phyloP scores from a whole-genome alignment of 805 yeast species.

The Jamesozyma piceae region DNA sequence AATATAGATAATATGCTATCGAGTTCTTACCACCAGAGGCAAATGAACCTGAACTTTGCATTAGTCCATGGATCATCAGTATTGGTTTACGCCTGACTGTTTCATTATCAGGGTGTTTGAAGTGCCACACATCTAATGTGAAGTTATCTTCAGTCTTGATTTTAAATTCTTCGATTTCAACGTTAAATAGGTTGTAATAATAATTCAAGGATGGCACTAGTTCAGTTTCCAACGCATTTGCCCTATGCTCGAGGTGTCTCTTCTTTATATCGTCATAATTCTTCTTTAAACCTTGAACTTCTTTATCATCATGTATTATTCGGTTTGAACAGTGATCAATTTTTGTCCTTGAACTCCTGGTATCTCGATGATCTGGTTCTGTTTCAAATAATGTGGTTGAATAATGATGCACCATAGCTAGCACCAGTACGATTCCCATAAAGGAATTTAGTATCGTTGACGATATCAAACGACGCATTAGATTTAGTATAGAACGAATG shows the following conservation, averaged over 20 bases:
- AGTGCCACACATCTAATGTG: slow-evolving; percentile 50
- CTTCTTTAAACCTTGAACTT: background rate
- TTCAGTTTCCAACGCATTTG: slow-evolving; percentile 17
- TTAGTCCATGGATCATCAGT: slow-evolving; percentile 72
- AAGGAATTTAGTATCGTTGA: slow-evolving; percentile 1
- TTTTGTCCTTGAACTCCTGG: slow-evolving; percentile 4
- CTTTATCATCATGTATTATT: slow-evolving; percentile 4
- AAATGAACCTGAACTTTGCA: slow-evolving; percentile 81
- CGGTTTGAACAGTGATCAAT: background rate
- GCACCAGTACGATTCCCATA: slow-evolving; percentile 3
- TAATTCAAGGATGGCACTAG: slow-evolving; percentile 52
- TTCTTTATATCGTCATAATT: slow-evolving; percentile 1
- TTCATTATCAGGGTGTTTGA: slow-evolving; percentile 8
- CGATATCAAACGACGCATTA: slow-evolving; percentile 1
- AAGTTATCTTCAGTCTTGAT: slow-evolving; percentile 78
- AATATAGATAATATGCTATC: slow-evolving; percentile 48
- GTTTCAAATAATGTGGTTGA: slow-evolving; percentile 3
- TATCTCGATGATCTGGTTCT: slow-evolving; percentile 6
- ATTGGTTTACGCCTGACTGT: slow-evolving; percentile 47
- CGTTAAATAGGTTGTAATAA: slow-evolving; percentile 54
- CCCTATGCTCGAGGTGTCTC: background rate
- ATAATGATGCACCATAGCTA: slow-evolving; percentile 3
- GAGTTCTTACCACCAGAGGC: slow-evolving; percentile 72
- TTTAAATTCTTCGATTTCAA: slow-evolving; percentile 49
- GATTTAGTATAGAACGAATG: background rate